phyloP scores from a whole-genome alignment of 768 basidiomycete species.

The Termitomyces sp. region DNA sequence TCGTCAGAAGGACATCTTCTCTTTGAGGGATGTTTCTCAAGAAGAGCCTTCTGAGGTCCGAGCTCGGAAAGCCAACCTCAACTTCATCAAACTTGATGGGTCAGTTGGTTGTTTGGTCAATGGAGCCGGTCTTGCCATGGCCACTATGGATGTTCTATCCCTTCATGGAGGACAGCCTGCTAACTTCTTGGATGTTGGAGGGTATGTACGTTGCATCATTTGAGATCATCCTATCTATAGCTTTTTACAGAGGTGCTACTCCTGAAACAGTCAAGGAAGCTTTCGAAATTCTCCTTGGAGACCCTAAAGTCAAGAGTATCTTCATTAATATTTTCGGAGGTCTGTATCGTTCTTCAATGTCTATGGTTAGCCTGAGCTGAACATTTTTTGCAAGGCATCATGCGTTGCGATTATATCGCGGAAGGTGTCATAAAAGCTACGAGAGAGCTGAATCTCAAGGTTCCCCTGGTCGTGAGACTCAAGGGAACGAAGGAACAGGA shows the following conservation, averaged over 20 bases:
- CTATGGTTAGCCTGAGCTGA: background rate
- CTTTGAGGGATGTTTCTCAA: conserved; percentile 86
- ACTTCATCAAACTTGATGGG: conserved; percentile 99
- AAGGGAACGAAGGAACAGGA: conserved; percentile 97
- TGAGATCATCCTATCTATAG: conserved; percentile 1
- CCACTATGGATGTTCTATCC: conserved; percentile 99
- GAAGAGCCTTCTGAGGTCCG: conserved; percentile 98
- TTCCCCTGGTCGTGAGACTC: conserved; percentile 89
- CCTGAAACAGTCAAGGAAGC: conserved; percentile 99
- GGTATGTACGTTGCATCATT: conserved; percentile 35
- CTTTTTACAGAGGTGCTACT: conserved; percentile 72
- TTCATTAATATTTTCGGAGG: conserved; percentile 98
- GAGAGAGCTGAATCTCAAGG: conserved; percentile 76
- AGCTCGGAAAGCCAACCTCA: conserved; percentile 92
- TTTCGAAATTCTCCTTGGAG: conserved; percentile 88
- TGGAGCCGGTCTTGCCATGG: conserved; percentile 98
- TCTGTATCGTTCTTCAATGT: conserved; percentile 20
- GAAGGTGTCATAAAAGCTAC: conserved; percentile 99
- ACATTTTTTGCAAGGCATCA: conserved; percentile 56
- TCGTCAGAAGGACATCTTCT: conserved; percentile 88
- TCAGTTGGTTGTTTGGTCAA: conserved; percentile 97
- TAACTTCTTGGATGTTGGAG: conserved; percentile 98
- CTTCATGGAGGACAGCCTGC: conserved; percentile 96
- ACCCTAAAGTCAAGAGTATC: conserved; percentile 94
- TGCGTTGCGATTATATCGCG: conserved; percentile 98